Evolutionary conservation across 345 rosid species (phyloP).

Genomic region (Citrus sinensis): DNA sequence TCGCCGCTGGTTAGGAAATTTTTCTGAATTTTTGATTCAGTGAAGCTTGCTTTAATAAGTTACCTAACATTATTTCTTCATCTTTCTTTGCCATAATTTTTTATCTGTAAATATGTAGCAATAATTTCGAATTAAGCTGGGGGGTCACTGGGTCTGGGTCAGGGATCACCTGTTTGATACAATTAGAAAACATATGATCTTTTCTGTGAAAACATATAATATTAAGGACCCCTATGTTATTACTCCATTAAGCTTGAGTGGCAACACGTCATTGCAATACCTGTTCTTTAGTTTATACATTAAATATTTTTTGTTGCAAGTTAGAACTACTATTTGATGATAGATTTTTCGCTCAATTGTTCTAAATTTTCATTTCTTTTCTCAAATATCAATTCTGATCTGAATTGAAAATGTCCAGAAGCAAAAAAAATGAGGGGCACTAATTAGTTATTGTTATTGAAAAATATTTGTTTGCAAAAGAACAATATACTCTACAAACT

Average conservation of each 20-base stretch:
- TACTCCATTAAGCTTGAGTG: background rate
- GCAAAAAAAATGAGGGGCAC: too few species aligned
- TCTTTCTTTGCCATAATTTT: background rate
- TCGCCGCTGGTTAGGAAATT: conserved; percentile 5
- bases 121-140: too few species aligned
- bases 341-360: too few species aligned
- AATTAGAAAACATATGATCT: background rate
- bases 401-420: too few species aligned
- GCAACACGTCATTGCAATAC: background rate
- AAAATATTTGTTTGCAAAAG: too few species aligned
- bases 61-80: background rate
- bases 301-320: background rate
- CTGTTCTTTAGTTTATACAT: background rate
- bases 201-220: too few species aligned
- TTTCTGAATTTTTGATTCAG: background rate
- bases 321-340: background rate
- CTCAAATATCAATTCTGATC: too few species aligned
- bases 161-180: background rate
- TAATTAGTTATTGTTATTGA: too few species aligned
- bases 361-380: too few species aligned
- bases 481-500: too few species aligned
- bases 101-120: background rate
- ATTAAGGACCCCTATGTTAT: background rate
- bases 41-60: background rate
- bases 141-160: too few species aligned